Evolutionary conservation across 805 yeast genomes (phyloP).

Genomic region (Wickerhamomyces xylosicus): DNA sequence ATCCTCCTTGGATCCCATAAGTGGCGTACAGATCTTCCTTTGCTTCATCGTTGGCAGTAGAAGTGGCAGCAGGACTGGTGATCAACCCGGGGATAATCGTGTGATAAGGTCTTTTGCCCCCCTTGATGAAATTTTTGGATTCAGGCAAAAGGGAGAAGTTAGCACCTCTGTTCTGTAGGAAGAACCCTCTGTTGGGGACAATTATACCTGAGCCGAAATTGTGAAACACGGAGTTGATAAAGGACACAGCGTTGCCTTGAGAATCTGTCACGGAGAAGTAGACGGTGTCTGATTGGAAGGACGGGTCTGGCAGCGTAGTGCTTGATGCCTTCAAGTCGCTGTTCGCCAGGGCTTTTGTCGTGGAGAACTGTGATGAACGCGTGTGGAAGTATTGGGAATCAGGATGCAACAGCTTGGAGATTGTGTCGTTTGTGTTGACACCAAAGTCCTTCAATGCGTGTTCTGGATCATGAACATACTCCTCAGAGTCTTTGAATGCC

Average conservation of each 20-base stretch:
- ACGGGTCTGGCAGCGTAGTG: conserved; percentile 37
- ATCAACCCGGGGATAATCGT: conserved; percentile 80
- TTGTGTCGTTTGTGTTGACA: conserved; percentile 23
- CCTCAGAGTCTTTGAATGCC: conserved; percentile 68
- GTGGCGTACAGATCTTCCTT: conserved; percentile 46
- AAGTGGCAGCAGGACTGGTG: conserved; percentile 23
- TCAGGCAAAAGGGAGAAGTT: conserved; percentile 56
- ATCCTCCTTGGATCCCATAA: conserved; percentile 84
- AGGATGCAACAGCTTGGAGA: conserved; percentile 33
- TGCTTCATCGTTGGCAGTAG: conserved; percentile 20
- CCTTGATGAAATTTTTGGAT: conserved; percentile 50
- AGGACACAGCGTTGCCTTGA: conserved; percentile 73
- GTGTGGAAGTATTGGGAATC: conserved; percentile 32
- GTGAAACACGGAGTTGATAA: conserved; percentile 65
- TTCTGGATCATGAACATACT: conserved; percentile 55
- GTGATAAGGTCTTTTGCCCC: conserved; percentile 69
- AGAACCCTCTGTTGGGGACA: conserved; percentile 56
- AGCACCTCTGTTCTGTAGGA: conserved; percentile 67
- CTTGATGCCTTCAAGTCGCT: no score
- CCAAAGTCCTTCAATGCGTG: conserved; percentile 23
- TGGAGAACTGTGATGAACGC: conserved; percentile 37
- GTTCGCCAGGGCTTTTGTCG: conserved; percentile 30
- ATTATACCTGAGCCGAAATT: conserved; percentile 63
- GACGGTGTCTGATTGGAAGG: conserved; percentile 57
- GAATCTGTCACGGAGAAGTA: conserved; percentile 55